These are phyloP conservation scores for Aphanomyces cochlioides DNA, from an alignment of 352 stramenopile species.

Conservation along the genomic window DNA sequence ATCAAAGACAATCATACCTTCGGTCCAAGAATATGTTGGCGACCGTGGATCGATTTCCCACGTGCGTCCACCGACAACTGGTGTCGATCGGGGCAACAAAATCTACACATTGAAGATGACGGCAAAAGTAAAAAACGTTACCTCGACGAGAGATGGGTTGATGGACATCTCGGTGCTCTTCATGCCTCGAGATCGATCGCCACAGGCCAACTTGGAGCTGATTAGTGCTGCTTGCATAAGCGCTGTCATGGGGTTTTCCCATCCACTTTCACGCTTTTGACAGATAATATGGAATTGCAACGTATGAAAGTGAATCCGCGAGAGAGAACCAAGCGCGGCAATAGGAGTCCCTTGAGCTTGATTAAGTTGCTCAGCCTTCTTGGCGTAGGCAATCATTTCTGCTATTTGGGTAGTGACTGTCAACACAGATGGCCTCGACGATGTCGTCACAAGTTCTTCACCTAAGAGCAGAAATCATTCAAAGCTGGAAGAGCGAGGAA, in stretches of 20 bases:
- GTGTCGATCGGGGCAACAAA: constrained; percentile 29
- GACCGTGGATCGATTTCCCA: constrained; percentile 59
- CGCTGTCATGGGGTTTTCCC: constrained; percentile 63
- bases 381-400: constrained; percentile 56
- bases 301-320: constrained; percentile 81
- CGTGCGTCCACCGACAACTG: background rate
- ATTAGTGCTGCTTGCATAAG: constrained; percentile 75
- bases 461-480: constrained; percentile 19
- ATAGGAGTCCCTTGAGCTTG: constrained; percentile 32
- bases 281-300: constrained; percentile 85
- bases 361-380: constrained; percentile 36
- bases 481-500: too few species aligned
- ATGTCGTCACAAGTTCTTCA: constrained; percentile 65
- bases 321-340: constrained; percentile 58
- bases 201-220: constrained; percentile 77
- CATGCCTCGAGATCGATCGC: constrained; percentile 40
- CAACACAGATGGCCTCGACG: constrained; percentile 63
- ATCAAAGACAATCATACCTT: constrained; percentile 31
- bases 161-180: constrained; percentile 66
- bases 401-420: constrained; percentile 71
- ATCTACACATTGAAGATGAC: constrained; percentile 50
- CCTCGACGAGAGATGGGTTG: constrained; percentile 61
- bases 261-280: constrained; percentile 56
- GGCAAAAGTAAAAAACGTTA: constrained; percentile 21
- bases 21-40: constrained; percentile 60